phyloP scores from a whole-genome alignment of 2,329 filamentous ascomycete genomes.

The Parascedosporium putredinis region DNA sequence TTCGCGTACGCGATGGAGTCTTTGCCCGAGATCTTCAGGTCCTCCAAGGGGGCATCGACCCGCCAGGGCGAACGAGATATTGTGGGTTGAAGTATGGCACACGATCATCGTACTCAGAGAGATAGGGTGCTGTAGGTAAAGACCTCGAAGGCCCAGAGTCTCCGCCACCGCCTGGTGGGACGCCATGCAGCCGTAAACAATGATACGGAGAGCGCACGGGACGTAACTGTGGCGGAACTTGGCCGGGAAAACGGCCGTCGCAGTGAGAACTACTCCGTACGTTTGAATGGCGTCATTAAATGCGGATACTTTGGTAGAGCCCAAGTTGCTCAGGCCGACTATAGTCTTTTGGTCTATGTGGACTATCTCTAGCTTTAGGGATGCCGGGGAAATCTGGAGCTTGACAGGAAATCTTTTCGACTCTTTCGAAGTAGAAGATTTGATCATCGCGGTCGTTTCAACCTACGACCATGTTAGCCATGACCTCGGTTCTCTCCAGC shows the following conservation, averaged over 20 bases:
- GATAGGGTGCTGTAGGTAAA: constrained; percentile 2
- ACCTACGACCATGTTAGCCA: not conserved
- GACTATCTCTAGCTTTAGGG: not conserved
- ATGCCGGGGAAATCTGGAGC: not conserved
- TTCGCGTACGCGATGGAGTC: not conserved
- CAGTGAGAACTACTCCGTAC: not conserved
- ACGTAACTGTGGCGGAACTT: not conserved
- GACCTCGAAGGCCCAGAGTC: not conserved
- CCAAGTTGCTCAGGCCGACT: not conserved
- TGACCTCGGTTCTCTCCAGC: no score
- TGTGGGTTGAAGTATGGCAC: constrained; percentile 6
- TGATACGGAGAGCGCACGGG: not conserved
- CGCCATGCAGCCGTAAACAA: constrained; percentile 3
- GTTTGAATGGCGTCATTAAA: not conserved
- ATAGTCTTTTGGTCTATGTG: no score
- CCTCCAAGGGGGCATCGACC: constrained; percentile 2
- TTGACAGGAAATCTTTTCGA: not conserved
- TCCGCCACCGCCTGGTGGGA: not conserved
- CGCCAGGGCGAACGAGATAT: constrained; percentile 1
- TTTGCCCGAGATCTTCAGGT: not conserved
- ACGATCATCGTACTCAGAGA: not conserved
- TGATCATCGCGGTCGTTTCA: not conserved
- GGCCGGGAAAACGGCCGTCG: not conserved
- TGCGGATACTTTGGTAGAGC: not conserved
- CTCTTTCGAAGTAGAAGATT: not conserved